Percentiles rank a stretch among this genome's conserved stretches.
phyloP scores from a whole-genome alignment of 2,329 filamentous ascomycete species.

The Ilyonectria mors-panacis region DNA sequence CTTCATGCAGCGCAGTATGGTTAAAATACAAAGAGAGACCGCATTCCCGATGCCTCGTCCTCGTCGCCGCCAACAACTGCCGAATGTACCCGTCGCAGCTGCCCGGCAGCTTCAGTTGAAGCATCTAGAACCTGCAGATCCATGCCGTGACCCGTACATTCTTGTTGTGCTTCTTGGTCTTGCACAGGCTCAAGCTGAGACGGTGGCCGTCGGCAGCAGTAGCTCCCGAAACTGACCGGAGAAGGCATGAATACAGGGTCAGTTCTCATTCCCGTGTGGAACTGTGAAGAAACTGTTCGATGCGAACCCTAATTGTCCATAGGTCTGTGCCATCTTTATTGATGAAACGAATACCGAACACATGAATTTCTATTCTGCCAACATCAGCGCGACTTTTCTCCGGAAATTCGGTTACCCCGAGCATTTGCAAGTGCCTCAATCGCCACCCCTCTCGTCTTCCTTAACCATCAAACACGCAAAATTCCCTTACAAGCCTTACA shows the following conservation, averaged over 20 bases:
- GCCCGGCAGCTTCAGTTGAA: conserved; percentile 37
- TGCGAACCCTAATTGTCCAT: neutral
- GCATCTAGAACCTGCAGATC: conserved; percentile 37
- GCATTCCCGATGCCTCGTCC: conserved; percentile 37
- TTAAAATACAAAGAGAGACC: conserved; percentile 36
- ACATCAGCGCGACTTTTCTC: conserved; percentile 36
- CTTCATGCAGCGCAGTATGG: conserved; percentile 43
- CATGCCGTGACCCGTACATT: conserved; percentile 44
- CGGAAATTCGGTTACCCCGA: conserved; percentile 44
- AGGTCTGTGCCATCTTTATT: conserved; percentile 37
- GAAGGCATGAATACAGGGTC: conserved; percentile 37
- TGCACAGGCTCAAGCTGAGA: conserved; percentile 43
- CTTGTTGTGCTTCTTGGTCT: conserved; percentile 43
- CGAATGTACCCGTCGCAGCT: conserved; percentile 37
- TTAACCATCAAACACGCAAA: conserved; percentile 30
- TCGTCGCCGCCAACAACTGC: conserved; percentile 9
- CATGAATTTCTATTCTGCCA: conserved; percentile 42
- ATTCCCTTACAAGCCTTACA: conserved; percentile 37
- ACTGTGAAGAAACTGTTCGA: neutral
- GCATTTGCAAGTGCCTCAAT: conserved; percentile 7
- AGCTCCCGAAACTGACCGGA: neutral
- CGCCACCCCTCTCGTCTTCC: neutral
- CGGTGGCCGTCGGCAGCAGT: neutral
- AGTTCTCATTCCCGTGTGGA: neutral
- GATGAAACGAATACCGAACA: conserved; percentile 38